Evolutionary conservation across 805 yeast species (phyloP), one percentile per base, ranked within the genome.

Genomic region (Pichia exigua): DNA sequence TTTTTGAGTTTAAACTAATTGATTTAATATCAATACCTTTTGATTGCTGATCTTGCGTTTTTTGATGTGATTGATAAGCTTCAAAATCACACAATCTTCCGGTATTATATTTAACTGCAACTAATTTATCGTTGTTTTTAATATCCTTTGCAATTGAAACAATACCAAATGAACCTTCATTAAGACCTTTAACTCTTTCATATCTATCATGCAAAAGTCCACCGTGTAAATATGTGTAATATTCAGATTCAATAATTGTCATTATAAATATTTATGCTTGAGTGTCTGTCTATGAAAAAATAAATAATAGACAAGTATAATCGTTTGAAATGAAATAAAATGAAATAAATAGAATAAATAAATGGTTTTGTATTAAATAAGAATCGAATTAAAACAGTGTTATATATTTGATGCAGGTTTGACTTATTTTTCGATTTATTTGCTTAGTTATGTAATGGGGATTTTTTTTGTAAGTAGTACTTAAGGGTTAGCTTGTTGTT

Each of bases 81-180:
- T 64, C 66, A 47, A 70, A 74, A 46, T 69, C 69, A 51, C 73
- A 71, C 43, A 77, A 78, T 24, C 77, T 62, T 21, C 87, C 84
- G 59, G 81, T 83, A 50, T 90, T 84, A 64, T 87, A 87, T 69
- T 92, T 91, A 54, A 92, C 81, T 3, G 97, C 98, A 28, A 87
- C 95, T 46, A 86, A 68, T 50, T 73, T 70, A 55, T 73, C 61
- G 30, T 65, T 59, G 30, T 63, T 53, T 40, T 72, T 68, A 26
- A 75, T 73, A 65, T 92, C 96, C 60, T 81, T 82, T 11, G 96
- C 97, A 26, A 92, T 74, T 2, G 95, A 82, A 10, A 92, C 98
- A 45, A 86, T 78, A 47, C 98, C 98, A 67, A 88, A 92, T 0
- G 97, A 88, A 30, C 98, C 98, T 66, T 88, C 91, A 63, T 91